Base-by-base conservation (phyloP, 2,329 filamentous ascomycete genomes). In the Microsporum canis region DNA sequence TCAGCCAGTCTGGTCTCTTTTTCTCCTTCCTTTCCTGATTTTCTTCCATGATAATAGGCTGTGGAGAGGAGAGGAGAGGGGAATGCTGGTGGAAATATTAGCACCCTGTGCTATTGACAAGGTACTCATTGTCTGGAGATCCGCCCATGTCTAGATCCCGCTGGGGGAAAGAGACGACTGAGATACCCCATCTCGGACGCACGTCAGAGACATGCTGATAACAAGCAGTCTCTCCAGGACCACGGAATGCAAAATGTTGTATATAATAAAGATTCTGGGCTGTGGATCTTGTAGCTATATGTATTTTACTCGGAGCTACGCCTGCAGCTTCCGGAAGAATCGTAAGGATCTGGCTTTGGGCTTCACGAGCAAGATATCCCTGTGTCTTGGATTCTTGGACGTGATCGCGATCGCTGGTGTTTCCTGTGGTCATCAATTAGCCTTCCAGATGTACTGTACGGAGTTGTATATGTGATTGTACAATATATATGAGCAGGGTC, bases 21-120 rank as follows among this genome's bases (percentile, higher is more conserved):
- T 17, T 55, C 33, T 34, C 51, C 51, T 55, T 55, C 51, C 51
- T 38, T 55, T 55, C 51, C n/a, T n/a, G 51, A 55, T 55, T 36
- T 55, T n/a, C 51, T 23, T 36, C 45, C 45, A 51, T 34, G 51
- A 14, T 55, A n/a, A 55, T 55, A 55, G 45, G 45, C 45, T 12
- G 23, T 10, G 14, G 7, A 33, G 45, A 23, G 45, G 45, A n/a
- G 7, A 7, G 43, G 43, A 34, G 31, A 1, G 27, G 27, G 45
- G 31, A 2, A 51, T 27, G 27, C 14, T 51, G 23, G 27, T 27
- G 27, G 45, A 51, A 31, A 31, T 39, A 39, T 8, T 33, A 14
- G 39, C 39, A 43, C 39, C 23, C 27, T 12, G 10, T 31, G 45
- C 27, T 51, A 51, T 31, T 29, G 45, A 31, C 45, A 51, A 51